Evolutionary conservation across 2,329 filamentous ascomycete species (phyloP).

Genomic region (Calonectria pteridis): DNA sequence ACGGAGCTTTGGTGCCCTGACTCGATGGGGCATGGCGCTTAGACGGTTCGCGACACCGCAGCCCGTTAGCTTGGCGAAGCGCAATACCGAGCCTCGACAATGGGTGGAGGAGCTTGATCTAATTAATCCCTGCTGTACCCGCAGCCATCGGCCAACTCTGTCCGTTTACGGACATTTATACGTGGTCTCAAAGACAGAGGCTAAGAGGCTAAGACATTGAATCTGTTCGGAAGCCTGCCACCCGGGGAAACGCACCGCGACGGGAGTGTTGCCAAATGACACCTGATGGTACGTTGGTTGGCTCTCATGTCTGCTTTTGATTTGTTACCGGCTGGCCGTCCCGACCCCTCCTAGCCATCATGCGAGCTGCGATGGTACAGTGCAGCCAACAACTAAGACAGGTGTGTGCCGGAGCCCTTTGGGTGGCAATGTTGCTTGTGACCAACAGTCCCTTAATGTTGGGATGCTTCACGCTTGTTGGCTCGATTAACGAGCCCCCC

Average conservation of each 20-base stretch:
- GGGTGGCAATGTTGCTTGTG: neutral
- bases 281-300: neutral
- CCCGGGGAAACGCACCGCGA: neutral
- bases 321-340: conserved; percentile 30
- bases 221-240: neutral
- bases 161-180: conserved; percentile 9
- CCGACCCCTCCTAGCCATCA: conserved; percentile 20
- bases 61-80: conserved; percentile 36
- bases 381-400: conserved; percentile 21
- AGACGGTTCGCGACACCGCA: conserved; percentile 19
- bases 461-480: neutral
- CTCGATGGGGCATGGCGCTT: conserved; percentile 26
- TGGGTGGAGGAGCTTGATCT: conserved; percentile 8
- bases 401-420: conserved; percentile 2
- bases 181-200: neutral
- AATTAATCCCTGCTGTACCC: conserved; percentile 8
- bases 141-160: conserved; percentile 5
- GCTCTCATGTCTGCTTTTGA: conserved; percentile 7
- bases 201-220: neutral
- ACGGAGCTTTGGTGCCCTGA: conserved; percentile 35
- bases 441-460: neutral
- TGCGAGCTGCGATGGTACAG: conserved; percentile 3
- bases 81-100: conserved; percentile 37
- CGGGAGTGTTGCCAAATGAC: neutral
- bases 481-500: neutral